Evolutionary conservation across 768 basidiomycete species (phyloP).

Genomic region (Albatrellus ellisii): DNA sequence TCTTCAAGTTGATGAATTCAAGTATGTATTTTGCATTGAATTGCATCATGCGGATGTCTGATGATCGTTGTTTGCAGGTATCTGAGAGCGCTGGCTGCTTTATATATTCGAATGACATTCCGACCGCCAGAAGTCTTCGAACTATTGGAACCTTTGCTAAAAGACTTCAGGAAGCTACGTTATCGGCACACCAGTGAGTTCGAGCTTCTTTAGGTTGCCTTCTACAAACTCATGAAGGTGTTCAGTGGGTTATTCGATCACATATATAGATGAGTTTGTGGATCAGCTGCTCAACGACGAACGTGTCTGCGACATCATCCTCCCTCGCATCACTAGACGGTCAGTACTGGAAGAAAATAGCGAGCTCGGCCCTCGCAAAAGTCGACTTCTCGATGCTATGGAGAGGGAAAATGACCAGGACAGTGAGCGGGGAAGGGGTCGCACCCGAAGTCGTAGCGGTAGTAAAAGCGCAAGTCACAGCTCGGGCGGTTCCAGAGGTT

Average conservation of each 20-base stretch:
- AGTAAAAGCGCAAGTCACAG: constrained; percentile 18
- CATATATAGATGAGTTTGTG: constrained; percentile 87
- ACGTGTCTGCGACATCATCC: constrained; percentile 90
- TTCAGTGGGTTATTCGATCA: constrained; percentile 76
- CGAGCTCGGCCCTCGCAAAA: constrained; percentile 76
- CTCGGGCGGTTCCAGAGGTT: constrained; percentile 15
- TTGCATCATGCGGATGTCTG: background rate
- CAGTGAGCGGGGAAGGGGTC: constrained; percentile 25
- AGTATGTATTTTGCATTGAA: constrained; percentile 39
- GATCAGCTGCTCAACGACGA: constrained; percentile 78
- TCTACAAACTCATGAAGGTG: constrained; percentile 3
- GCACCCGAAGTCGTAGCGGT: constrained; percentile 19
- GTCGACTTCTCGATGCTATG: constrained; percentile 80
- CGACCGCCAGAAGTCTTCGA: constrained; percentile 84
- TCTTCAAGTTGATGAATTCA: constrained; percentile 93
- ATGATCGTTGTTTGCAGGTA: constrained; percentile 46
- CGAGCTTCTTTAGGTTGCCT: background rate
- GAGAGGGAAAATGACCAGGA: constrained; percentile 55
- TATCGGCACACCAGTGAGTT: constrained; percentile 62
- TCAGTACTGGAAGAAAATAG: constrained; percentile 84
- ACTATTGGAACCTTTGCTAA: constrained; percentile 83
- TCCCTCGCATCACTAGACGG: constrained; percentile 81
- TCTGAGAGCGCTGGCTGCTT: constrained; percentile 80
- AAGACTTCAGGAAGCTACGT: constrained; percentile 87
- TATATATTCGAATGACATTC: constrained; percentile 96